Percentiles rank a stretch among this genome's conserved stretches.
phyloP scores from a whole-genome alignment of 345 rosid species.

The Eucalyptus marginata region DNA sequence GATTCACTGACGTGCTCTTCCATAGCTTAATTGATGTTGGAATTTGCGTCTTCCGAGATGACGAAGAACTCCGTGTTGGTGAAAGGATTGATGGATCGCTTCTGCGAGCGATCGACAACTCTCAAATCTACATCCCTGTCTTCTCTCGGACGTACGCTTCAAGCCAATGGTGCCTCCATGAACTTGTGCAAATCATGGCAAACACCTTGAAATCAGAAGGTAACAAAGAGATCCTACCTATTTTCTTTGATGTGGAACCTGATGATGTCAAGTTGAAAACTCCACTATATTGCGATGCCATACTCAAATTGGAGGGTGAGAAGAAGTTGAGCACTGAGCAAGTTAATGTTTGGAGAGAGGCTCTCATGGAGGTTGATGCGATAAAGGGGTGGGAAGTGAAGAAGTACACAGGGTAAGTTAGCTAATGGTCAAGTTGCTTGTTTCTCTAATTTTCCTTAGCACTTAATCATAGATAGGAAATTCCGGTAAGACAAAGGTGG shows the following conservation, averaged over 20 bases:
- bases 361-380: neutral
- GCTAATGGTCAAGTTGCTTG: neutral
- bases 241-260: neutral
- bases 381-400: neutral
- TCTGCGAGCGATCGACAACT: neutral
- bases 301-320: neutral
- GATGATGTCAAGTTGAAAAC: neutral
- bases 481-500: neutral
- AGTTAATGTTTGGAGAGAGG: neutral
- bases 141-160: neutral
- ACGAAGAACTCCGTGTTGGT: neutral
- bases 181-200: neutral
- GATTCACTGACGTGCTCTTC: neutral
- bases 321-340: neutral
- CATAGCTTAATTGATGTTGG: neutral
- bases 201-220: neutral
- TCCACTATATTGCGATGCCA: neutral
- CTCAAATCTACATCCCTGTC: accelerated
- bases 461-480: neutral
- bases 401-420: neutral
- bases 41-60: neutral
- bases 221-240: neutral
- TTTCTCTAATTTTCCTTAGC: neutral
- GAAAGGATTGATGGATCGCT: neutral
- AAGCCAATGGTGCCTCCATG: neutral